phyloP scores from a whole-genome alignment of 495 filamentous ascomycete genomes.

The Aspergillus mulundensis region DNA sequence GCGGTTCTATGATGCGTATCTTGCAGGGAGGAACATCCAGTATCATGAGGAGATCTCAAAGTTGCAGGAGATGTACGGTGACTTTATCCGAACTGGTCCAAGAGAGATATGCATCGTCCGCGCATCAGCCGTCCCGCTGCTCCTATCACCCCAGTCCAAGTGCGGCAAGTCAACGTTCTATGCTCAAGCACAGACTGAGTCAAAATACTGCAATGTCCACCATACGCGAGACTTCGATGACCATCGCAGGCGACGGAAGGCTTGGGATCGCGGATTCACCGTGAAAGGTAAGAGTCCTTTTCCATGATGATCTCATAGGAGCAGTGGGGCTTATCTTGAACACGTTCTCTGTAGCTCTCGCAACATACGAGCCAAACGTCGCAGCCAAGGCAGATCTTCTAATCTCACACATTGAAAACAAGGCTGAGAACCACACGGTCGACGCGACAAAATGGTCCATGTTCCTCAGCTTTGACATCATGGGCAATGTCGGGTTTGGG shows the following conservation, averaged over 20 bases:
- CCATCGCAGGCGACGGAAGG: slow-evolving; percentile 26
- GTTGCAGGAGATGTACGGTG: slow-evolving; percentile 18
- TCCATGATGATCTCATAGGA: neutral
- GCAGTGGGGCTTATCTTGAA: too few relatives aligned
- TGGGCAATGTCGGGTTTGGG: slow-evolving; percentile 16
- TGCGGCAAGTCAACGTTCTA: slow-evolving; percentile 33
- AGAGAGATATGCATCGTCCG: slow-evolving; percentile 32
- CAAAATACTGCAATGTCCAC: slow-evolving; percentile 17
- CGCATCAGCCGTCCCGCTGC: slow-evolving; percentile 15
- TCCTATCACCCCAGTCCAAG: slow-evolving; percentile 20
- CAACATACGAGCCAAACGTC: slow-evolving; percentile 4
- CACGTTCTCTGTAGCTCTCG: slow-evolving; percentile 10
- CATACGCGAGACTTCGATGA: slow-evolving; percentile 23
- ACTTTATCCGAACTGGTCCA: slow-evolving; percentile 23
- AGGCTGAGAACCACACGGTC: neutral
- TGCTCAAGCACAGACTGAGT: slow-evolving; percentile 21
- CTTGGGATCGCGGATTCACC: slow-evolving; percentile 36
- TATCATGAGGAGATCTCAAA: slow-evolving; percentile 15
- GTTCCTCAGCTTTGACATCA: slow-evolving; percentile 18
- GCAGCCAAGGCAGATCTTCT: slow-evolving; percentile 5
- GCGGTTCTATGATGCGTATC: slow-evolving; percentile 12
- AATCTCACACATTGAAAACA: neutral
- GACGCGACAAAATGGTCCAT: slow-evolving; percentile 12
- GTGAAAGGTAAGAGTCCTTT: slow-evolving; percentile 24
- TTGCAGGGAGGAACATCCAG: slow-evolving; percentile 12